Base-by-base conservation (phyloP, 164 flowering plant genomes). In the Vitis rotundifolia region DNA sequence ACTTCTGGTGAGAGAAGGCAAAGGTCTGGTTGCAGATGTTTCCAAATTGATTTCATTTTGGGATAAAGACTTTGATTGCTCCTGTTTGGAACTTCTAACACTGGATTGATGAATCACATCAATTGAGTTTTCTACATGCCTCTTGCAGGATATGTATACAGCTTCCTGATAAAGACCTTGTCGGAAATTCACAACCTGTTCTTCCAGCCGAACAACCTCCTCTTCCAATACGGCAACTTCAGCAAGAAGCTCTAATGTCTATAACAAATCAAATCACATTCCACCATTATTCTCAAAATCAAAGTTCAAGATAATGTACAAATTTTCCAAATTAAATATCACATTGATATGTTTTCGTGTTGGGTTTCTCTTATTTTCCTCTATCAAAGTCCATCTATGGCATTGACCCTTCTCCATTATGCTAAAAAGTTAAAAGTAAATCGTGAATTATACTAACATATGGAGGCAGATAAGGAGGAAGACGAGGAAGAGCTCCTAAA, bases 211-310 rank as follows among this genome's bases (percentile, higher is more conserved):
- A 66, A 84, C 87, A 63, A 88, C 87, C 68, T 88, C 92, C 68
- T 87, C 92, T 73, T 88, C 90, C 64, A 88, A 73, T 18, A 88
- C 90, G 66, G 92, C 92, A 61, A 88, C 90, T 76, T 88, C 92
- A 60, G 92, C 92, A 48, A 88, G 87, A 65, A 88, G 89, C 77
- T 86, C 92, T 53, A 86, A 68, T 71, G 79, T 85, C 92, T 86
- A 68, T 60, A 76, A 74, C 18, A 72, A 61, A 14, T 18, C 59
- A 50, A 22, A 64, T 16, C 9, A 9, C 15, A 51, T 11, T 48
- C 64, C 29, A 49, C 28, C 12, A 8, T 59, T 18, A 59, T 6
- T 22, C 37, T 26, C 6, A 10, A 57, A 9, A 59, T 22, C 61
- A 59, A 19, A 59, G 3, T 59, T 59, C 19, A 57, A n/a, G 1